Evolutionary conservation across 2,329 filamentous ascomycete genomes (phyloP), one percentile per base, ranked within the genome.

Genomic region (Pseudogymnoascus sp.): DNA sequence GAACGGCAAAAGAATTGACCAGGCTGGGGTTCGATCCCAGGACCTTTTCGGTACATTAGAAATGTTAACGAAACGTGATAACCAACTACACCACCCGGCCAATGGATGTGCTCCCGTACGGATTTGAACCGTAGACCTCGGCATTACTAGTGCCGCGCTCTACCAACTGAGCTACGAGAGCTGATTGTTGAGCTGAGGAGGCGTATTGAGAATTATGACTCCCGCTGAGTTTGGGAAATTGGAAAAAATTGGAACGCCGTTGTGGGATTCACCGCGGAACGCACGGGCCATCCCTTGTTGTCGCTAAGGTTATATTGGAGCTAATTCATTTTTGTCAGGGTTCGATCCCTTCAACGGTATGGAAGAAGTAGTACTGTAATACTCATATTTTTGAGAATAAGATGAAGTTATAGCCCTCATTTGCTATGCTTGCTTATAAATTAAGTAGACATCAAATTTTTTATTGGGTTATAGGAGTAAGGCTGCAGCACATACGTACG

Each of bases 121-220:
- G 57, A 59, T 37, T 59, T 39, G 57, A 59, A 59, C 57, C 33
- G 57, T 26, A 59, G 57, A 59, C 33, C 57, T 26, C 57, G 57
- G 33, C 33, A 59, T 39, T 59, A 59, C 33, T 59, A 59, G 33
- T 59, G 57, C 57, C 57, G 57, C 33, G 33, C 33, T 59, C 57
- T 59, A 59, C 57, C 57, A 59, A 59, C 57, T 59, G 57, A 59
- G 57, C 57, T 59, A 59, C 33, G 57, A 39, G 57, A 39, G 57
- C 57, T 29, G 24, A 59, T 39, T 59, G 47, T 54, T 54, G 47
- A 33, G 47, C 5, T 54, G 26, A 7, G 47, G 9, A 33, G 1
- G 47, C n/a, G 10, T 54, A 33, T 54, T 54, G 5, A 3, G n/a
- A 7, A n/a, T 8, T 26, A 26, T 44, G 11, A 44, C 5, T 13